Conservation (phyloP, 1,139 yeast genomes). For the Geotrichum bryndzae region DNA sequence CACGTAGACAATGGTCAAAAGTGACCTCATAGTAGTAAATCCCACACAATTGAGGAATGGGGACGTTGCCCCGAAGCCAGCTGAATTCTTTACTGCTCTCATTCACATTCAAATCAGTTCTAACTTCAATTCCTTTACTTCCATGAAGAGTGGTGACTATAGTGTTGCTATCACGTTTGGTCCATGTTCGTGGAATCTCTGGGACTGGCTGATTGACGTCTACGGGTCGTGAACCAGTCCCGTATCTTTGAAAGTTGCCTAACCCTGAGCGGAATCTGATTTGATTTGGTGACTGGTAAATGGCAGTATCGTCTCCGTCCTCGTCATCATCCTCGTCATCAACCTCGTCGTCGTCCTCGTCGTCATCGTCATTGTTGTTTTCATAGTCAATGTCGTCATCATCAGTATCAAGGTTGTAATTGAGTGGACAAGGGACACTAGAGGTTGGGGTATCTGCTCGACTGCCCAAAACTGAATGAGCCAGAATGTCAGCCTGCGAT, state of each 20-base stretch:
- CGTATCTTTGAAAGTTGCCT: neutral
- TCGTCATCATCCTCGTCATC: slow-evolving; percentile 6
- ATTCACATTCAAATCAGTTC: neutral
- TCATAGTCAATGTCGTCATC: neutral
- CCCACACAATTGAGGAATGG: slow-evolving; percentile 43
- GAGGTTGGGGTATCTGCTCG: neutral
- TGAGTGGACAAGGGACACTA: neutral
- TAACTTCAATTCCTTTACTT: neutral
- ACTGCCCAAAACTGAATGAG: neutral
- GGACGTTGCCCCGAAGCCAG: slow-evolving; percentile 5
- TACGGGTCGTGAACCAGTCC: neutral
- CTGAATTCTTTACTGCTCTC: neutral
- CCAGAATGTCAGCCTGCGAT: neutral
- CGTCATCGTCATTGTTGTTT: neutral
- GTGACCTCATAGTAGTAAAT: slow-evolving; percentile 54
- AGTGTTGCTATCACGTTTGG: neutral
- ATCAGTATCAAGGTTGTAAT: neutral
- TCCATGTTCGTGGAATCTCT: neutral
- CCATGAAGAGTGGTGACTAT: neutral
- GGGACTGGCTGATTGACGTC: neutral
- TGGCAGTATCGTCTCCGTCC: slow-evolving; percentile 1
- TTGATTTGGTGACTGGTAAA: neutral
- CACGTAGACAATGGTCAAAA: slow-evolving; percentile 29
- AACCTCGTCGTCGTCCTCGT: neutral
- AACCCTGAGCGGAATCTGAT: neutral